These are phyloP conservation scores for Whalleya microplaca DNA, from an alignment of 2,329 filamentous ascomycete genomes.

Conservation along the genomic window DNA sequence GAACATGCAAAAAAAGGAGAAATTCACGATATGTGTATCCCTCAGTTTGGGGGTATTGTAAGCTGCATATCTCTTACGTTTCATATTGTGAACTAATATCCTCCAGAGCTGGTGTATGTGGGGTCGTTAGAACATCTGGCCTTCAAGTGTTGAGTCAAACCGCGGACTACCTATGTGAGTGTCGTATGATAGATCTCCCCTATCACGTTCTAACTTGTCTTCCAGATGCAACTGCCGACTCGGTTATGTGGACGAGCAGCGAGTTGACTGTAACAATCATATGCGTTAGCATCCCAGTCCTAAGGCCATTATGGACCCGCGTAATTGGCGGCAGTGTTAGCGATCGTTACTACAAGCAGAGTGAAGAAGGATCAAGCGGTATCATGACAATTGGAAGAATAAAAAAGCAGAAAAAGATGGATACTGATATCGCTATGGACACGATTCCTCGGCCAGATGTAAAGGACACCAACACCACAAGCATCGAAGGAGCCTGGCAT, in stretches of 20 bases:
- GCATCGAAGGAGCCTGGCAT: slow-evolving; percentile 4
- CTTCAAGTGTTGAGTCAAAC: slow-evolving; percentile 12
- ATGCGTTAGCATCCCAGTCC: slow-evolving; percentile 22
- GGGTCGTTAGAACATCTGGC: slow-evolving; percentile 16
- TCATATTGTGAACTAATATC: not conserved
- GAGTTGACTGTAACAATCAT: slow-evolving; percentile 24
- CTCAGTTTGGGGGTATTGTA: slow-evolving; percentile 25
- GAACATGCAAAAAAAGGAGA: slow-evolving; percentile 25
- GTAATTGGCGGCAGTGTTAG: slow-evolving; percentile 4
- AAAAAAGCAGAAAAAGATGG: slow-evolving; percentile 5
- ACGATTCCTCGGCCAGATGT: slow-evolving; percentile 10
- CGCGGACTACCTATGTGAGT: slow-evolving; percentile 19
- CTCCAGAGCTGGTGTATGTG: slow-evolving; percentile 21
- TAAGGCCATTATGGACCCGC: slow-evolving; percentile 23
- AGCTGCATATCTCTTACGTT: no score
- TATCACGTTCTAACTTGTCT: not conserved
- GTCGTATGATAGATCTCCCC: not conserved
- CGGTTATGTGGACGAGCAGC: slow-evolving; percentile 21
- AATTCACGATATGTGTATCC: slow-evolving; percentile 19
- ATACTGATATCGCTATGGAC: slow-evolving; percentile 10
- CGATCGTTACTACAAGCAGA: slow-evolving; percentile 12
- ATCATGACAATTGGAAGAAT: slow-evolving; percentile 14
- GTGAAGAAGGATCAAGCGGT: slow-evolving; percentile 4
- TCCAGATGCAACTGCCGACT: slow-evolving; percentile 21
- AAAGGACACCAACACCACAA: slow-evolving; percentile 7